Evolutionary conservation across 495 filamentous ascomycete genomes (phyloP), one percentile per base, ranked within the genome.

Genomic region (Xylaria longipes): DNA sequence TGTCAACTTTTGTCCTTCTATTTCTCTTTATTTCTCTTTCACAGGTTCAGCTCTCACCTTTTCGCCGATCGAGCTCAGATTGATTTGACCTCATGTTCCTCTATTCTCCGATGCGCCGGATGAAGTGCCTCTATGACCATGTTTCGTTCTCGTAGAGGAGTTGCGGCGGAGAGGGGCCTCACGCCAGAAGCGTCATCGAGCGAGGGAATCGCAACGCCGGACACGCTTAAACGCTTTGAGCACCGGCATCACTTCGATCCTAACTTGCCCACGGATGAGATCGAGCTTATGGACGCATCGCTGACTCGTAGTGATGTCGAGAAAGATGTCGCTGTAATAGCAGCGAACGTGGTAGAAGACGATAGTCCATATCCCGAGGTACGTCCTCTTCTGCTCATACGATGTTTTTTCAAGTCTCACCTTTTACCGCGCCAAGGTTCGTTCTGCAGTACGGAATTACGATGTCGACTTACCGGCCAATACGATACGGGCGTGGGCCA

Each of bases 291-390:
- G 52, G 87, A 91, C 33, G 84, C 87, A 33, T 89, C 87, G 15
- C 82, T 91, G n/a, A 76, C 85, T 65, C 84, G 84, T 1, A 73
- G 80, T 41, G 85, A 91, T 78, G 78, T 83, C 39, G 86, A 86
- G 68, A 83, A 86, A 50, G 84, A 86, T 29, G 77, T 83, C 54
- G 86, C 84, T 54, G 82, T 91, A n/a, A n/a, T n/a, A 64, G 87
- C 89, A 56, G 81, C 86, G 57, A 87, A 88, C 43, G 74, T 92
- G 27, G 79, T 89, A 46, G 84, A 86, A 67, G 89, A 93, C 52
- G 87, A 93, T 74, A 92, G 90, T 27, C 90, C 90, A 22, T 93
- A 93, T 71, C 89, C 90, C 50, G 89, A 92, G 80, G 91, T 89
- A 80, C 71, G 78, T 69, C 60, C 73, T 72, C 63, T 73, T 72